Percentiles rank a stretch among this genome's conserved stretches.
These are phyloP conservation scores for Acer yangbiense DNA, from an alignment of 345 rosid species.

Conservation along the genomic window DNA sequence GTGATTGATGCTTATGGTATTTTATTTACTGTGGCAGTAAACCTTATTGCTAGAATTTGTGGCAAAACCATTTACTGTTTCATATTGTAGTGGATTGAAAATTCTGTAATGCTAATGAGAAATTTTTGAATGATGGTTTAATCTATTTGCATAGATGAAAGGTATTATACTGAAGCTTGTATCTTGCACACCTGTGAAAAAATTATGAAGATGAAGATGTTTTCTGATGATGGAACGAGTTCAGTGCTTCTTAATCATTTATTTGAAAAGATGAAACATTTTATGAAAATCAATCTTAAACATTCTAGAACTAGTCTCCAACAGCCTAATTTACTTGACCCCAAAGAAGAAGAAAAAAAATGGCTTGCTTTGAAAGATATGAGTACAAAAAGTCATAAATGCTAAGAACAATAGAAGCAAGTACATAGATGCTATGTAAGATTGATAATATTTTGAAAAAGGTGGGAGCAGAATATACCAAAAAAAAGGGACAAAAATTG, in stretches of 20 bases:
- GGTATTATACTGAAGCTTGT: not conserved
- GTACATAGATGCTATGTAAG: not conserved
- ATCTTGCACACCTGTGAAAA: not conserved
- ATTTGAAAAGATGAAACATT: not conserved
- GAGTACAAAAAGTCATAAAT: not conserved
- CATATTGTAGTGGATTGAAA: not conserved
- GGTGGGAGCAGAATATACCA: not conserved
- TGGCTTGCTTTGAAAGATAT: not conserved
- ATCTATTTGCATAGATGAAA: not conserved
- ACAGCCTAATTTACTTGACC: not conserved
- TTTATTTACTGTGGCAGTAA: not conserved
- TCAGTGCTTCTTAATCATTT: not conserved
- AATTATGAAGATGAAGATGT: not conserved
- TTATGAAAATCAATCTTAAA: not conserved
- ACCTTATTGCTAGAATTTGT: not conserved
- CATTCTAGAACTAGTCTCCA: not conserved
- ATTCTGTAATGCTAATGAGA: not conserved
- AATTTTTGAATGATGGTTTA: not conserved
- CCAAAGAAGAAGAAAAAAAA: not conserved
- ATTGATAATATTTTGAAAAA: not conserved
- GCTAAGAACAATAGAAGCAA: not conserved
- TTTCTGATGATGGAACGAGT: not conserved
- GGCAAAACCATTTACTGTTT: slow-evolving; percentile 1
- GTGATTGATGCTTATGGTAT: not conserved
- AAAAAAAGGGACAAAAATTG: not conserved